Percentiles rank a stretch among this genome's conserved stretches.
Conservation (phyloP, 1,284 basidiomycete genomes). For the Hymenochaete sp. region DNA sequence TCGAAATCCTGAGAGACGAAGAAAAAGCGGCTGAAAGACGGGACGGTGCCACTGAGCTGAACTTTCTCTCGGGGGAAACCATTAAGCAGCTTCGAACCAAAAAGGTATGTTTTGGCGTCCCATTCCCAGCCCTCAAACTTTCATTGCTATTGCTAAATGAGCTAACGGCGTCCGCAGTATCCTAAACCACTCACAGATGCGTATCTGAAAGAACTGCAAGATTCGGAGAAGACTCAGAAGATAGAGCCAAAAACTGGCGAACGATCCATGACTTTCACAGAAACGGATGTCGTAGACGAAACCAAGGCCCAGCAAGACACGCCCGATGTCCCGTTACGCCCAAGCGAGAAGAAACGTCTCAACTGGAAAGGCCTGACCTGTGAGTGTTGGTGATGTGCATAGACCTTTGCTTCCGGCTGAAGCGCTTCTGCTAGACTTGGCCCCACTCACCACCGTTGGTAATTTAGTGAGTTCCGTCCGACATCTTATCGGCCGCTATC, state of each 20-base stretch:
- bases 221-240: conserved; percentile 19
- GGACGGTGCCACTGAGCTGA: conserved; percentile 59
- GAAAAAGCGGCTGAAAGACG: conserved; percentile 47
- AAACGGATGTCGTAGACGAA: conserved; percentile 16
- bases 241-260: neutral
- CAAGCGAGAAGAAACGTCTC: conserved; percentile 80
- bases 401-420: neutral
- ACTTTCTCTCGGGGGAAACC: conserved; percentile 53
- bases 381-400: conserved; percentile 29
- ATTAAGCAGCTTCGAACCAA: conserved; percentile 55
- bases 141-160: neutral
- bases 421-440: conserved; percentile 52
- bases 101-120: conserved; percentile 40
- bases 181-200: conserved; percentile 54
- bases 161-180: conserved; percentile 39
- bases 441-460: conserved; percentile 92
- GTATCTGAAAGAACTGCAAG: conserved; percentile 59
- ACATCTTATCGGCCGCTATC: neutral
- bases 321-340: conserved; percentile 62
- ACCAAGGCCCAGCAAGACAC: conserved; percentile 37
- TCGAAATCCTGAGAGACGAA: conserved; percentile 44
- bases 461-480: conserved; percentile 58
- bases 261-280: conserved; percentile 2
- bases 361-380: conserved; percentile 86
- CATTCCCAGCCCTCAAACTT: neutral